A percentile compares a stretch with the other conserved stretches of the same genome.
These are phyloP conservation scores for Paraglomus occultum DNA, from an alignment of 192 early-diverging fungal species.

Conservation along the genomic window DNA sequence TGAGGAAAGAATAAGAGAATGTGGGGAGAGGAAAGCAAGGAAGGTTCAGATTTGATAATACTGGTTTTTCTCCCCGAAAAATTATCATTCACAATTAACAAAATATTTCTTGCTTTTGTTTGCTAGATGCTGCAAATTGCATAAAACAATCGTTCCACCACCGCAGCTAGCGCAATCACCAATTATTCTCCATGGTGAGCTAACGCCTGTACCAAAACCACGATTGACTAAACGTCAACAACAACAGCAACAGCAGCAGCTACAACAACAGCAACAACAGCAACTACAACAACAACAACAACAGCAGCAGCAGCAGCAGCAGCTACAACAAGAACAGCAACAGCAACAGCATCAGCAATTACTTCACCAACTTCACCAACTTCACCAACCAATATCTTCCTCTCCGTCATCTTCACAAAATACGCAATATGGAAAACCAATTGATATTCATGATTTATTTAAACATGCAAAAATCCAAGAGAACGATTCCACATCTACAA, in stretches of 20 bases:
- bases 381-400: too few relatives aligned
- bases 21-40: background rate
- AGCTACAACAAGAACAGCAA: conserved; percentile 22
- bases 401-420: too few relatives aligned
- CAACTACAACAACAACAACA: conserved; percentile 12
- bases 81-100: too few relatives aligned
- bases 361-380: background rate
- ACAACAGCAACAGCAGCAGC: conserved; percentile 5
- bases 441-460: conserved; percentile 10
- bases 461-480: conserved; percentile 6
- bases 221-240: conserved; percentile 2
- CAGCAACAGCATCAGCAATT: conserved; percentile 4
- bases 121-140: conserved; percentile 15
- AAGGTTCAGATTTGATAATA: background rate
- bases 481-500: too few relatives aligned
- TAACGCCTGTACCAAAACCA: background rate
- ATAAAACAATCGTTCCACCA: conserved; percentile 4
- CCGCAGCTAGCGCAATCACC: conserved; percentile 1
- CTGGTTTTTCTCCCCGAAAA: background rate
- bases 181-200: background rate
- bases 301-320: conserved; percentile 10
- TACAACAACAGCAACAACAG: conserved; percentile 1
- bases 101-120: background rate
- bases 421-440: conserved; percentile 15
- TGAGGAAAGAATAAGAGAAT: background rate